Conservation (phyloP, 306 rosid genomes). For the Citrullus amarus region DNA sequence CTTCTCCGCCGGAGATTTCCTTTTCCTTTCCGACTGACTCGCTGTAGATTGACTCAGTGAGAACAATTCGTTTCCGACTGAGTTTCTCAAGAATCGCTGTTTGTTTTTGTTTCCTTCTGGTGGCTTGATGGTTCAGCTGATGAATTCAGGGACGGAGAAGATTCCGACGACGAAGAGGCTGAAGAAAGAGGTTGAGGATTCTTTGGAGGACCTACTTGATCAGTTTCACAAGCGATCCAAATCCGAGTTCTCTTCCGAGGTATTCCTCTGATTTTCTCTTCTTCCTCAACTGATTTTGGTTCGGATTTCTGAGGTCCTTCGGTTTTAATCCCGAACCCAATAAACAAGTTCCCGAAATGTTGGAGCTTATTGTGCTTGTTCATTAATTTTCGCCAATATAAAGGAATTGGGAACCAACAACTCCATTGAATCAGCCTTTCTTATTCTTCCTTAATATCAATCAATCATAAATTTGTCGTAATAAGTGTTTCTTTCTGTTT, state of each 20-base stretch:
- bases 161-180: conserved; percentile 29
- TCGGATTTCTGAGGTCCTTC: too few relatives aligned
- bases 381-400: neutral
- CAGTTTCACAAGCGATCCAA: conserved; percentile 57
- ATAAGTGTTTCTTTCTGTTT: neutral
- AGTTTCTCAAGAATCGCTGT: neutral
- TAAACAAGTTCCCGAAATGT: neutral
- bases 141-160: conserved; percentile 37
- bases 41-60: neutral
- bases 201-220: conserved; percentile 39
- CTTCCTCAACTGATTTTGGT: neutral
- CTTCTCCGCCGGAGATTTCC: neutral
- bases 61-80: neutral
- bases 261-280: conserved; percentile 6
- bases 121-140: conserved; percentile 41
- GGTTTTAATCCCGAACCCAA: neutral
- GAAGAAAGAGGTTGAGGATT: conserved; percentile 66
- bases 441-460: neutral
- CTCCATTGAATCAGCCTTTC: neutral
- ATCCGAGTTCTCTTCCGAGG: conserved; percentile 32
- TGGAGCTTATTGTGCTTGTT: neutral
- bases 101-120: neutral
- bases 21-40: neutral
- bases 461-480: neutral
- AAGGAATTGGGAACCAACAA: neutral